Conservation (phyloP, 257 asterid genomes). For the Plectranthus barbatus region DNA sequence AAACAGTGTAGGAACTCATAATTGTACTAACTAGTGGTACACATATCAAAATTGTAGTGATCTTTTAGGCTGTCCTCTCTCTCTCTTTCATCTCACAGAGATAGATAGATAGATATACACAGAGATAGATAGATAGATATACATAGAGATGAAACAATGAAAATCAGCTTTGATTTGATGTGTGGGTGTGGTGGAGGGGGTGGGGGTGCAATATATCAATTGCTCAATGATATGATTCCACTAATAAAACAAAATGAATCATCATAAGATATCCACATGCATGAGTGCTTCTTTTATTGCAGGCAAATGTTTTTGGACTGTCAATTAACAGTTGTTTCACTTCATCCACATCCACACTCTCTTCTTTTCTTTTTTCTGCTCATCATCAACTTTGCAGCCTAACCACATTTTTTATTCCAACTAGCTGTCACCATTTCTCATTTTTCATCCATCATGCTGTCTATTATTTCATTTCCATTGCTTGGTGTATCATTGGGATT, state of each 20-base stretch:
- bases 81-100: not conserved
- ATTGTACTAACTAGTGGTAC: conserved; percentile 5
- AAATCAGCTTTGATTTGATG: not conserved
- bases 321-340: conserved; percentile 1
- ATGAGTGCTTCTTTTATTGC: conserved; percentile 18
- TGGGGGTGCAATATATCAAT: not conserved
- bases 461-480: no score
- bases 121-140: not conserved
- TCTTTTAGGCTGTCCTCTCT: conserved; percentile 26
- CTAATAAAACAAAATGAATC: conserved; percentile 19
- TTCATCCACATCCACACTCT: not conserved
- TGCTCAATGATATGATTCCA: conserved; percentile 17
- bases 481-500: no score
- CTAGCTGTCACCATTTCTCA: not conserved
- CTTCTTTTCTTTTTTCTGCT: not conserved
- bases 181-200: no score
- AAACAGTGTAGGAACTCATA: not conserved
- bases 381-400: not conserved
- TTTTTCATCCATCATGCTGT: no score
- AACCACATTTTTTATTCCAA: not conserved
- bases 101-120: not conserved
- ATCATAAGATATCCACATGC: conserved; percentile 15
- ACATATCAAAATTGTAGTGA: conserved; percentile 5
- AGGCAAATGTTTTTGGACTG: conserved; percentile 21
- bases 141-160: not conserved